phyloP scores from a whole-genome alignment of 1,284 basidiomycete species.

The Sanguinoderma infundibulare region DNA sequence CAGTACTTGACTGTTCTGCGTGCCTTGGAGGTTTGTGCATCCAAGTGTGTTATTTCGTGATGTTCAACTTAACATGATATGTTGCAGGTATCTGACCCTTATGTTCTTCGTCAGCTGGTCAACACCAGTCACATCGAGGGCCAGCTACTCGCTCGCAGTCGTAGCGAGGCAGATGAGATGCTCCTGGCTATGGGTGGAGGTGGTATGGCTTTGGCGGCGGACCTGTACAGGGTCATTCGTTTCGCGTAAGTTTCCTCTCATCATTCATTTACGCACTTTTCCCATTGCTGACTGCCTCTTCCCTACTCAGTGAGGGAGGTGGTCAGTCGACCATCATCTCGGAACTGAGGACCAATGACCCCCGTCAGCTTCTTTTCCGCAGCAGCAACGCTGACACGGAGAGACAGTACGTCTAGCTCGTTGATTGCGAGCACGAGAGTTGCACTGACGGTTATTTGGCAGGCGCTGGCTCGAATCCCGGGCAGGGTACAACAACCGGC shows the following conservation, averaged over 20 bases:
- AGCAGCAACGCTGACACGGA: conserved; percentile 38
- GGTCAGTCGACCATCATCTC: conserved; percentile 48
- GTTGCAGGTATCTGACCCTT: conserved; percentile 72
- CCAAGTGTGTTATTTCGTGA: not conserved
- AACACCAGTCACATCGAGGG: conserved; percentile 78
- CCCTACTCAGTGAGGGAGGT: conserved; percentile 68
- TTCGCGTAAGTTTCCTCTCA: conserved; percentile 54
- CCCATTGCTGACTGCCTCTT: not conserved
- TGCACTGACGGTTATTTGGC: not conserved
- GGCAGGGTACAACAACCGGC: conserved; percentile 23
- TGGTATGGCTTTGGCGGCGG: conserved; percentile 63
- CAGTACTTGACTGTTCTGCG: conserved; percentile 79
- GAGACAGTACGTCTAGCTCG: conserved; percentile 34
- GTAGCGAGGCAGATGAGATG: conserved; percentile 60
- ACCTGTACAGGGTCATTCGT: conserved; percentile 62
- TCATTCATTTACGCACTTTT: not conserved
- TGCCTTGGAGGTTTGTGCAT: conserved; percentile 74
- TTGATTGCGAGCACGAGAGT: no score
- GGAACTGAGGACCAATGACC: conserved; percentile 42
- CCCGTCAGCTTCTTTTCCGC: conserved; percentile 55
- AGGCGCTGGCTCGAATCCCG: conserved; percentile 28
- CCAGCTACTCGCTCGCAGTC: conserved; percentile 65
- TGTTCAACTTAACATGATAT: not conserved
- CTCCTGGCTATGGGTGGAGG: conserved; percentile 50
- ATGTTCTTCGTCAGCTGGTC: conserved; percentile 84